Percentiles rank a stretch among this genome's conserved stretches.
Conservation (phyloP, 2,329 filamentous ascomycete species). For the Leptographium wingfieldii region DNA sequence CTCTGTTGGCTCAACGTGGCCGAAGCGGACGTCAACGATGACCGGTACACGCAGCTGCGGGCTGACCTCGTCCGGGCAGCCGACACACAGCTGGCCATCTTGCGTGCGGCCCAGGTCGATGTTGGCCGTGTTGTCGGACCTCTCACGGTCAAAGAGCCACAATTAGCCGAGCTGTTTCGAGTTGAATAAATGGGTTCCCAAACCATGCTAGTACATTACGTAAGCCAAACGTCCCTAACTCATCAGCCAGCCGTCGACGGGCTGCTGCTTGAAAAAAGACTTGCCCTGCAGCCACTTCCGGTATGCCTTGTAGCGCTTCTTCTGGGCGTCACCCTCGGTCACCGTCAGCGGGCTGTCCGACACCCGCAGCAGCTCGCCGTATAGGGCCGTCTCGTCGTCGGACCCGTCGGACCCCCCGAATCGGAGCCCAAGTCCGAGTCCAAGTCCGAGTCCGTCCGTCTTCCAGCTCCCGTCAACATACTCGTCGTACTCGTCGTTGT, state of each 20-base stretch:
- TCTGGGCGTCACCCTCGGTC: slow-evolving; percentile 69
- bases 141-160: slow-evolving; percentile 24
- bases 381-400: slow-evolving; percentile 59
- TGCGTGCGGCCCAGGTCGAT: slow-evolving; percentile 14
- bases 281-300: slow-evolving; percentile 89
- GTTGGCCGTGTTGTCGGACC: slow-evolving; percentile 19
- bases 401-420: too few relatives aligned
- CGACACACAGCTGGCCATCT: slow-evolving; percentile 22
- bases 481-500: slow-evolving; percentile 55
- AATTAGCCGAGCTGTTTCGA: slow-evolving; percentile 21
- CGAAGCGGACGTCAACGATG: slow-evolving; percentile 17
- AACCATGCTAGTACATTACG: neutral
- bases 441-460: slow-evolving; percentile 34
- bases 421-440: too few relatives aligned
- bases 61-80: slow-evolving; percentile 22
- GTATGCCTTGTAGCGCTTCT: slow-evolving; percentile 96
- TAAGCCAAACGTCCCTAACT: neutral
- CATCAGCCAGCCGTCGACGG: slow-evolving; percentile 29
- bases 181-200: neutral
- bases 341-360: slow-evolving; percentile 79
- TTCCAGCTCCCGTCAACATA: slow-evolving; percentile 62
- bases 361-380: slow-evolving; percentile 63
- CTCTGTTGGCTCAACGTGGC: slow-evolving; percentile 49
- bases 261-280: slow-evolving; percentile 88
- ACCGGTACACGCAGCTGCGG: slow-evolving; percentile 17